phyloP scores from a whole-genome alignment of 179 eudicot genomes.

The Silene coronaria region DNA sequence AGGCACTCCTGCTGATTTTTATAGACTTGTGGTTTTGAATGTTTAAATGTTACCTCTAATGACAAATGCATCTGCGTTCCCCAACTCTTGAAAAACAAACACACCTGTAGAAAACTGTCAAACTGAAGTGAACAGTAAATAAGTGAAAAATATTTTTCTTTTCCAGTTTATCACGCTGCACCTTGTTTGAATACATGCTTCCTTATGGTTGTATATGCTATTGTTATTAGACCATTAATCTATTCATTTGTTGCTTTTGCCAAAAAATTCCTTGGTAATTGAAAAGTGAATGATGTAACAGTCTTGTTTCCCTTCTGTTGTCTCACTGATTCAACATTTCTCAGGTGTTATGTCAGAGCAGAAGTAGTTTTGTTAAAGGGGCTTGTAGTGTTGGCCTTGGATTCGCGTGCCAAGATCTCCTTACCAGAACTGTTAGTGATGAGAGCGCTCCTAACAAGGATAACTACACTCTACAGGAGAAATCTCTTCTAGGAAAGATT shows the following conservation, averaged over 20 bases:
- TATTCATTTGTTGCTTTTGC: background rate
- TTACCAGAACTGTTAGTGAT: conserved; percentile 36
- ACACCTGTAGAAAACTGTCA: background rate
- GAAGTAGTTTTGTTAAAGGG: conserved; percentile 76
- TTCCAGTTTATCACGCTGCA: background rate
- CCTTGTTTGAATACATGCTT: background rate
- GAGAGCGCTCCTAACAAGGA: conserved; percentile 36
- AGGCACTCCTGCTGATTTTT: background rate
- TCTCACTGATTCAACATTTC: conserved; percentile 17
- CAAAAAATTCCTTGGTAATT: background rate
- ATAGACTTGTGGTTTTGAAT: background rate
- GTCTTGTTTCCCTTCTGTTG: background rate
- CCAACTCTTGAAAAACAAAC: background rate
- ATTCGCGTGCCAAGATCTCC: conserved; percentile 76
- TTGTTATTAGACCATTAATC: background rate
- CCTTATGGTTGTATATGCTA: background rate
- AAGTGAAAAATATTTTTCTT: background rate
- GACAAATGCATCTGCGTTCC: background rate
- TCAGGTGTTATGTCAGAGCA: conserved; percentile 67
- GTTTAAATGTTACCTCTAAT: background rate
- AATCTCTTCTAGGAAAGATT: conserved; percentile 52
- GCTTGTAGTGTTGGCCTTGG: conserved; percentile 95
- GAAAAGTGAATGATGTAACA: background rate
- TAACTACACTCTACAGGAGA: conserved; percentile 42
- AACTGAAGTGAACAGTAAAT: background rate